Conservation (phyloP, 345 rosid species). For the Lenwebbia sp. region DNA sequence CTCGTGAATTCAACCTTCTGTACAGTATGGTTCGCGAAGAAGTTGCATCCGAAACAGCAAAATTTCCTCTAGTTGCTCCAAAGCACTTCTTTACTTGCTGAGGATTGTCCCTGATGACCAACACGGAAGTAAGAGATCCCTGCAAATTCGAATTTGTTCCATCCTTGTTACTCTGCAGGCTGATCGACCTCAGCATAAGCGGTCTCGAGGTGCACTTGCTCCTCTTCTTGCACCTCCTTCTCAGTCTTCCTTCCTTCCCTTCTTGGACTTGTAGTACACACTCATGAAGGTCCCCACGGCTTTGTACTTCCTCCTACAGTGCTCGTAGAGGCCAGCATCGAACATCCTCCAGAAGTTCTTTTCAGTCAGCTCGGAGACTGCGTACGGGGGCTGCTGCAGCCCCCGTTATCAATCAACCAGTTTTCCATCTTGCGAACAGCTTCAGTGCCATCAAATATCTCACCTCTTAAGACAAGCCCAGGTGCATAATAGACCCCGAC, state of each 20-base stretch:
- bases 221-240: constrained; percentile 94
- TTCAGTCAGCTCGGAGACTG: constrained; percentile 83
- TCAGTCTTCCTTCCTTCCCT: constrained; percentile 87
- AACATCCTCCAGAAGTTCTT: constrained; percentile 98
- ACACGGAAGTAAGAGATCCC: not conserved
- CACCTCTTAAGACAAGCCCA: constrained; percentile 87
- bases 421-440: constrained; percentile 82
- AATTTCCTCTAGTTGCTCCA: constrained; percentile 79
- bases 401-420: constrained; percentile 95
- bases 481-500: constrained; percentile 93
- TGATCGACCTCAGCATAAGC: constrained; percentile 43
- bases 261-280: constrained; percentile 95
- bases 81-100: constrained; percentile 85
- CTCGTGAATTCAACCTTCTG: constrained; percentile 43
- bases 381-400: constrained; percentile 96
- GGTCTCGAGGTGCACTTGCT: constrained; percentile 75
- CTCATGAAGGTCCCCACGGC: constrained; percentile 98
- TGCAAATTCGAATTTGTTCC: not conserved
- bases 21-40: constrained; percentile 53
- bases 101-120: constrained; percentile 12
- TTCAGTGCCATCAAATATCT: constrained; percentile 71
- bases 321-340: constrained; percentile 72
- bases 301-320: constrained; percentile 69
- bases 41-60: constrained; percentile 54
- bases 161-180: constrained; percentile 5